phyloP scores from a whole-genome alignment of 2,329 filamentous ascomycete species.

The Onygena corvina region DNA sequence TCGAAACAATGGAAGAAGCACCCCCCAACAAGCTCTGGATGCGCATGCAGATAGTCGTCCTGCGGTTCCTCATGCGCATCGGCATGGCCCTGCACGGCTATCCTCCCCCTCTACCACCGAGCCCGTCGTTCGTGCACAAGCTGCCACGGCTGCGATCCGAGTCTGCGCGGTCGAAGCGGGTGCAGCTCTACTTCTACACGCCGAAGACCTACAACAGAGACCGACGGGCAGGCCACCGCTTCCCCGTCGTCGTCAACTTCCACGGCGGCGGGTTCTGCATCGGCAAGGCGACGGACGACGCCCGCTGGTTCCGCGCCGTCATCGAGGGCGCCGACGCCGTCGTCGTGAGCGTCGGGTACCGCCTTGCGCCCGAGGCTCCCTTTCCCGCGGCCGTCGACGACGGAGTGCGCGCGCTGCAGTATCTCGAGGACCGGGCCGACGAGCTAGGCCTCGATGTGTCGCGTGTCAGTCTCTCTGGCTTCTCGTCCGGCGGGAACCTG shows the following conservation, averaged over 20 bases:
- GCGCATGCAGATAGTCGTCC: conserved; percentile 51
- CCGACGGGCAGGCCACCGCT: conserved; percentile 33
- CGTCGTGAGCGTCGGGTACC: conserved; percentile 47
- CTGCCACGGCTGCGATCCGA: conserved; percentile 38
- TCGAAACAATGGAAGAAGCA: not conserved
- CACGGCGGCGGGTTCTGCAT: conserved; percentile 54
- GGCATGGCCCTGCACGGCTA: conserved; percentile 57
- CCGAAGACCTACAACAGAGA: conserved; percentile 33
- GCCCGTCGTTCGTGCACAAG: conserved; percentile 46
- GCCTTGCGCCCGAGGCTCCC: conserved; percentile 48
- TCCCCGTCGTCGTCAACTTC: conserved; percentile 51
- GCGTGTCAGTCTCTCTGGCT: conserved; percentile 48
- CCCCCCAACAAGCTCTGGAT: not conserved
- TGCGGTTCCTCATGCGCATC: conserved; percentile 55
- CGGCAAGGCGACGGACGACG: conserved; percentile 48
- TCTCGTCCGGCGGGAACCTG: conserved; percentile 53
- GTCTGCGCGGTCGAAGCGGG: conserved; percentile 28
- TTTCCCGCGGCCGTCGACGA: conserved; percentile 46
- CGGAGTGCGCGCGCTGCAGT: conserved; percentile 49
- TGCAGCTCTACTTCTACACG: conserved; percentile 48
- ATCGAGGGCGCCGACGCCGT: conserved; percentile 51
- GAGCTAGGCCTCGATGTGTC: conserved; percentile 46
- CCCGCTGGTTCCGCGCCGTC: conserved; percentile 46
- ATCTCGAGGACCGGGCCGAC: conserved; percentile 44
- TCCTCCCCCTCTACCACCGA: conserved; percentile 48